These are phyloP conservation scores for Penicillium argentinense DNA, from an alignment of 495 filamentous ascomycete species.

Conservation along the genomic window DNA sequence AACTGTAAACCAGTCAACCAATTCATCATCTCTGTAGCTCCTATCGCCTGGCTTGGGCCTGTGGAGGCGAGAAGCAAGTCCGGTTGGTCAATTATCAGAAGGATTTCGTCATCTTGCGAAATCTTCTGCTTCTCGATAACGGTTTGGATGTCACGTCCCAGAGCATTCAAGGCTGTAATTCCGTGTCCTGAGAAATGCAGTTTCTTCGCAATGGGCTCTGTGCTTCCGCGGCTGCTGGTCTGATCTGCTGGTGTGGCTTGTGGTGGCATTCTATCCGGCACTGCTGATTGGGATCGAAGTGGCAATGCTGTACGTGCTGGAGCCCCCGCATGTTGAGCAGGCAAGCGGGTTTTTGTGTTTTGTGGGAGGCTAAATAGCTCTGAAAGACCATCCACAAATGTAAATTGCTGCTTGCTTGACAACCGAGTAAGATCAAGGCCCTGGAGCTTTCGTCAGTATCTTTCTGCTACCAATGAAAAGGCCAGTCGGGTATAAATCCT, in stretches of 20 bases:
- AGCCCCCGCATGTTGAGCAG: slow-evolving; percentile 11
- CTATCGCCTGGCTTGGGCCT: slow-evolving; percentile 35
- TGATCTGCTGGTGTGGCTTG: slow-evolving; percentile 4
- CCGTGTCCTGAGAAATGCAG: slow-evolving; percentile 39
- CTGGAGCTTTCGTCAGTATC: slow-evolving; percentile 23
- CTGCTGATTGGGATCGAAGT: slow-evolving; percentile 29
- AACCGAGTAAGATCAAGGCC: slow-evolving; percentile 70
- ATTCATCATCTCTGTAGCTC: slow-evolving; percentile 46
- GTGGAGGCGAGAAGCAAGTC: slow-evolving; percentile 51
- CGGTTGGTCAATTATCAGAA: slow-evolving; percentile 54
- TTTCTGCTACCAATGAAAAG: no score
- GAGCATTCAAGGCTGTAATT: slow-evolving; percentile 29
- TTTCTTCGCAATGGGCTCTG: slow-evolving; percentile 30
- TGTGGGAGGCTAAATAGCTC: slow-evolving; percentile 48
- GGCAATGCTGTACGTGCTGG: slow-evolving; percentile 33
- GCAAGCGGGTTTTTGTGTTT: slow-evolving; percentile 15
- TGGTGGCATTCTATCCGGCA: slow-evolving; percentile 29
- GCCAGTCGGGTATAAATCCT: no score
- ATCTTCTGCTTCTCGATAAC: slow-evolving; percentile 32
- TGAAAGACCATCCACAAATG: slow-evolving; percentile 72
- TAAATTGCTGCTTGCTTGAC: slow-evolving; percentile 55
- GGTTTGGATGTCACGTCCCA: slow-evolving; percentile 41
- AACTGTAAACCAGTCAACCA: slow-evolving; percentile 47
- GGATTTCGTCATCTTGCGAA: slow-evolving; percentile 23
- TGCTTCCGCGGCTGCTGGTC: slow-evolving; percentile 4